These are phyloP conservation scores for Phylloporus sp. DNA, from an alignment of 768 basidiomycete genomes.

Conservation along the genomic window DNA sequence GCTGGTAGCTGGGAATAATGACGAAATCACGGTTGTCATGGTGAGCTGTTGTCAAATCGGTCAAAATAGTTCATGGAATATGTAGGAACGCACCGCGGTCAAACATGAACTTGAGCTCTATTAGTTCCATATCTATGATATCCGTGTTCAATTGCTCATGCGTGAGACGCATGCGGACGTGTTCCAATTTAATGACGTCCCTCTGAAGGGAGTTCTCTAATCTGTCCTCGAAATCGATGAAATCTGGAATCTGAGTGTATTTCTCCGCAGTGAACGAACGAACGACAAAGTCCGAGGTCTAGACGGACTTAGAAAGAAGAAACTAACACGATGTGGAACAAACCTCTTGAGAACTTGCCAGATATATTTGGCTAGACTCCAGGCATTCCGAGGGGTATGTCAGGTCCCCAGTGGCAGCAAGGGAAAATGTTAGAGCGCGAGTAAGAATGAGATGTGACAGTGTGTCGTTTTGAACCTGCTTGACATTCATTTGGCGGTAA, in stretches of 20 bases:
- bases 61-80: conserved; percentile 5
- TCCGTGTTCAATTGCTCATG: conserved; percentile 71
- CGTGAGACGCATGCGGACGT: conserved; percentile 76
- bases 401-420: conserved; percentile 71
- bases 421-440: conserved; percentile 74
- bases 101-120: conserved; percentile 80
- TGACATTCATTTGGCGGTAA: conserved; percentile 72
- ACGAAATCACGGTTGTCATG: conserved; percentile 85
- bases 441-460: conserved; percentile 80
- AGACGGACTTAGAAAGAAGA: conserved; percentile 6
- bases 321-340: conserved; percentile 6
- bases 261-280: conserved; percentile 77
- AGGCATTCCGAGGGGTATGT: conserved; percentile 72
- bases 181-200: conserved; percentile 78
- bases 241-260: conserved; percentile 88
- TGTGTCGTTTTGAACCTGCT: conserved; percentile 87
- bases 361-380: conserved; percentile 77
- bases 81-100: conserved; percentile 54
- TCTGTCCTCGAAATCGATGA: conserved; percentile 74
- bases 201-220: conserved; percentile 84
- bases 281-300: conserved; percentile 80
- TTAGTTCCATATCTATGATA: conserved; percentile 76
- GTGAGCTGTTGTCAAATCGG: conserved; percentile 44
- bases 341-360: conserved; percentile 78
- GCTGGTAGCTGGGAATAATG: conserved; percentile 78